Evolutionary conservation across 164 flowering plant genomes (phyloP).

Genomic region (Santalum album): DNA sequence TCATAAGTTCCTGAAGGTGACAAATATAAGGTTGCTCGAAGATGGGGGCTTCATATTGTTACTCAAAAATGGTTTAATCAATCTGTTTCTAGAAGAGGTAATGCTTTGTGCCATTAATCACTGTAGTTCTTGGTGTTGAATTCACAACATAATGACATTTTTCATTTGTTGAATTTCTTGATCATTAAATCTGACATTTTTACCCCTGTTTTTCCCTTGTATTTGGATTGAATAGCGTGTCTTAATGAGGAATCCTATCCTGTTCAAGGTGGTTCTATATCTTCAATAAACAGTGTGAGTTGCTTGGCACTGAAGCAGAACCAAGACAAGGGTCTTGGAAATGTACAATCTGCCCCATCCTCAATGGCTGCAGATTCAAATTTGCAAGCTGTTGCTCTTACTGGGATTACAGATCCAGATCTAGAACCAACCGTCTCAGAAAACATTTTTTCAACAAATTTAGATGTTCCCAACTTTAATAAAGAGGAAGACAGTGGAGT

Average conservation of each 20-base stretch:
- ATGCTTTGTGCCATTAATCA: not conserved
- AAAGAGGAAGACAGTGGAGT: constrained; percentile 26
- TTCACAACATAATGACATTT: not conserved
- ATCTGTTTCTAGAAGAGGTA: constrained; percentile 76
- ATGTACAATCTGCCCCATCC: constrained; percentile 22
- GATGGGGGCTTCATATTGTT: constrained; percentile 82
- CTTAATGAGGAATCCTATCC: constrained; percentile 78
- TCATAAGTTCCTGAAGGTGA: constrained; percentile 85
- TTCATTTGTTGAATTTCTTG: not conserved
- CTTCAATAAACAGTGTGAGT: constrained; percentile 27
- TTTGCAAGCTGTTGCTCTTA: constrained; percentile 24
- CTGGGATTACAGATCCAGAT: constrained; percentile 31
- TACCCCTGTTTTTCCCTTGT: not conserved
- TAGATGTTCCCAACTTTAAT: constrained; percentile 22
- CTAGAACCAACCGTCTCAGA: constrained; percentile 51
- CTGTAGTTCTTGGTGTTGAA: not conserved
- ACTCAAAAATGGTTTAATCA: constrained; percentile 76
- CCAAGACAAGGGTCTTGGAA: constrained; percentile 29
- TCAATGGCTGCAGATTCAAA: constrained; percentile 28
- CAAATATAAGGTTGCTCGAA: constrained; percentile 80
- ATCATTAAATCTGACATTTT: not conserved
- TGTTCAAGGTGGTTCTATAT: constrained; percentile 38
- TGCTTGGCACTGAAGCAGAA: constrained; percentile 17
- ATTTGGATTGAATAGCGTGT: constrained; percentile 49
- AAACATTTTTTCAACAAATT: constrained; percentile 31